Evolutionary conservation across 2,329 filamentous ascomycete species (phyloP).

Genomic region (Talaromyces sp.): DNA sequence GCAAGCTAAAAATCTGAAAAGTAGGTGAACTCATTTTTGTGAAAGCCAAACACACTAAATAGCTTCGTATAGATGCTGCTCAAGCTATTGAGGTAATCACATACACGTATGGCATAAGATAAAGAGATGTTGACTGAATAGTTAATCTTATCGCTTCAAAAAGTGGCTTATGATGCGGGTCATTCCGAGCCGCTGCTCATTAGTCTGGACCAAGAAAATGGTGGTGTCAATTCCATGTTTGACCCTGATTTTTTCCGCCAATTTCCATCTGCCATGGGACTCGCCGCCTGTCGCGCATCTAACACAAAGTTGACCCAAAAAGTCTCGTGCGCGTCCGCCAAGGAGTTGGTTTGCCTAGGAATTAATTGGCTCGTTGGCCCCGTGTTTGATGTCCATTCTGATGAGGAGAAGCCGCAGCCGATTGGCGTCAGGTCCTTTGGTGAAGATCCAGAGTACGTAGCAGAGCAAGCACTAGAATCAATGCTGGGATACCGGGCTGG

Average conservation of each 20-base stretch:
- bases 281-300: constrained; percentile 8
- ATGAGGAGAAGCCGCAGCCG: constrained; percentile 8
- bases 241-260: constrained; percentile 9
- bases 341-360: constrained; percentile 9
- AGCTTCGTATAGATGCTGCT: constrained; percentile 3
- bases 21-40: background rate
- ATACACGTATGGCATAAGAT: background rate
- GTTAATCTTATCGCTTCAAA: constrained; percentile 10
- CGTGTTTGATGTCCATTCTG: constrained; percentile 11
- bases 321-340: constrained; percentile 6
- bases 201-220: constrained; percentile 12
- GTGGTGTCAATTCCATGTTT: constrained; percentile 10
- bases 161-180: constrained; percentile 10
- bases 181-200: constrained; percentile 8
- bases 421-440: constrained; percentile 12
- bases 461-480: constrained; percentile 9
- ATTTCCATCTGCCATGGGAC: constrained; percentile 11
- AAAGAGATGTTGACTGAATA: background rate
- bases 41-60: background rate
- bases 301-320: constrained; percentile 2
- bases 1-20: constrained; percentile 9
- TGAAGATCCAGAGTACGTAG: constrained; percentile 10
- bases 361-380: constrained; percentile 12
- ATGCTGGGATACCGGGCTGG: constrained; percentile 11
- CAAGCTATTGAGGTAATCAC: constrained; percentile 11